phyloP scores from a whole-genome alignment of 805 yeast species.

The Starmerella asiatica region DNA sequence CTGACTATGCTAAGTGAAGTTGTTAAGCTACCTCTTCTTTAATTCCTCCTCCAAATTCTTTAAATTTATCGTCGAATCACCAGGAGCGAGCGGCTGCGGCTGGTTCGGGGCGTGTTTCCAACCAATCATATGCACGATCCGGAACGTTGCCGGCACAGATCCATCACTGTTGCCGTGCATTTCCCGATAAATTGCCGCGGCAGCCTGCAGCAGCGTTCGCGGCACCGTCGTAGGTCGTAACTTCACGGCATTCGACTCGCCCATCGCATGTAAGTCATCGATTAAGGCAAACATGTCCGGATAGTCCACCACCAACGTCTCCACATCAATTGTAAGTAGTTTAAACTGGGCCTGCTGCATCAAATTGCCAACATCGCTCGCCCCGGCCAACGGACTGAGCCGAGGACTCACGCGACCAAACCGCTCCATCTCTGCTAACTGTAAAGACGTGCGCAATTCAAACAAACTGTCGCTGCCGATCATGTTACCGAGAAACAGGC shows the following conservation, averaged over 20 bases:
- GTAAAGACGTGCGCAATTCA: conserved; percentile 66
- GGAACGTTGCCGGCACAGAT: conserved; percentile 64
- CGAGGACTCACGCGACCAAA: conserved; percentile 69
- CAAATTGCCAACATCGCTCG: conserved; percentile 60
- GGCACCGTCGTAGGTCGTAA: conserved; percentile 33
- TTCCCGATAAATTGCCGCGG: conserved; percentile 57
- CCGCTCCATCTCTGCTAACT: conserved; percentile 70
- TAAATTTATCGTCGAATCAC: conserved; percentile 53
- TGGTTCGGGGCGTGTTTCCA: conserved; percentile 66
- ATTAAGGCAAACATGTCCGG: conserved; percentile 57
- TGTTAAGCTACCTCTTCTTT: too few relatives aligned
- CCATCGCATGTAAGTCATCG: conserved; percentile 67
- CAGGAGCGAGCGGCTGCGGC: conserved; percentile 61
- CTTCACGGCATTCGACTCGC: conserved; percentile 60
- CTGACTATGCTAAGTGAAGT: too few relatives aligned
- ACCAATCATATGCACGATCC: conserved; percentile 73
- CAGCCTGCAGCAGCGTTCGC: conserved; percentile 56
- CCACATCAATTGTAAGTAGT: conserved; percentile 71
- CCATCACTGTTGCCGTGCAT: conserved; percentile 55
- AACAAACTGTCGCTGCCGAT: conserved; percentile 77
- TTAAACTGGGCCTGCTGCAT: conserved; percentile 66
- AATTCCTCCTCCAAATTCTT: conserved; percentile 36
- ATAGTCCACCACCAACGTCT: conserved; percentile 65
- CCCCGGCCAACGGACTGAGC: conserved; percentile 65
- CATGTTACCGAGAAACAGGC: conserved; percentile 67